A percentile compares a stretch with the other conserved stretches of the same genome.
These are phyloP conservation scores for Podospora tetraspora DNA, from an alignment of 495 filamentous ascomycete genomes.

Conservation along the genomic window DNA sequence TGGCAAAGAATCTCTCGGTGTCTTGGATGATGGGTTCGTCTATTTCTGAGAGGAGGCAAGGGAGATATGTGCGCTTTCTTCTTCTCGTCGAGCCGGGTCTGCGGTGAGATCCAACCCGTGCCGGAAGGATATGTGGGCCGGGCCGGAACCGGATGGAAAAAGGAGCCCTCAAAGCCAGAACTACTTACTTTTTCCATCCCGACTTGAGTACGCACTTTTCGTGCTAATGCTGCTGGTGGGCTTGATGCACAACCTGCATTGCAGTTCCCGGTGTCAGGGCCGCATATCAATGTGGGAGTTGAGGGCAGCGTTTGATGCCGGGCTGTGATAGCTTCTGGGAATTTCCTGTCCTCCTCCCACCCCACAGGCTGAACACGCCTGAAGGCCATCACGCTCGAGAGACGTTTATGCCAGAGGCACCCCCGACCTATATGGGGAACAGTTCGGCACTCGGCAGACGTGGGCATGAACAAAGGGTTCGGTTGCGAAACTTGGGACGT, in stretches of 20 bases:
- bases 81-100: background rate
- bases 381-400: background rate
- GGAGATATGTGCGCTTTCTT: background rate
- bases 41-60: background rate
- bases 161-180: too few relatives aligned
- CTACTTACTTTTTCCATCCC: background rate
- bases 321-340: background rate
- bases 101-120: background rate
- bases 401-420: background rate
- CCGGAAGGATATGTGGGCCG: background rate
- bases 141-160: background rate
- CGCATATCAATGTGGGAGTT: background rate
- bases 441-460: background rate
- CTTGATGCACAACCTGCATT: background rate
- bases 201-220: background rate
- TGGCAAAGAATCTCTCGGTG: background rate
- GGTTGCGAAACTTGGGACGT: background rate
- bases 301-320: background rate
- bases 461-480: background rate
- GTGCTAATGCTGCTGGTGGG: background rate
- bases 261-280: background rate
- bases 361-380: background rate
- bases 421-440: background rate
- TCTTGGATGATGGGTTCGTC: background rate
- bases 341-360: background rate